Percentiles rank a stretch among this genome's conserved stretches.
Evolutionary conservation across 75 land plant species (phyloP).

Genomic region (Pinus albicaulis): DNA sequence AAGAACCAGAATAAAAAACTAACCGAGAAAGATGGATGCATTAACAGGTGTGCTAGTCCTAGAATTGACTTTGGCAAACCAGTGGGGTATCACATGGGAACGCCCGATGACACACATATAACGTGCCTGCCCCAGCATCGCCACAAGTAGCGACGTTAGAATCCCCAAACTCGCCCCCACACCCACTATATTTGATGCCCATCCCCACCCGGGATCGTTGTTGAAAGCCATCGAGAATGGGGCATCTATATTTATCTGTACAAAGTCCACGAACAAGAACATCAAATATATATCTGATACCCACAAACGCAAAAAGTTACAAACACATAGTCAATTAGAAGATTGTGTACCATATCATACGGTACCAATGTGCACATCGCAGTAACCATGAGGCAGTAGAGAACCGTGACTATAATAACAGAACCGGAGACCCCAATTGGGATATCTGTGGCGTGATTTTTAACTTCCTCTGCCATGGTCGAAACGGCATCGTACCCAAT

Average conservation of each 20-base stretch:
- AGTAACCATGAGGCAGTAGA: slow-evolving; percentile 87
- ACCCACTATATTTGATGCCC: slow-evolving; percentile 83
- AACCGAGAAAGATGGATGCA: slow-evolving; percentile 84
- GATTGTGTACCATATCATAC: slow-evolving; percentile 59
- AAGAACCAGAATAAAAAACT: not conserved
- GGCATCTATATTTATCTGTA: slow-evolving; percentile 71
- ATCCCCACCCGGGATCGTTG: slow-evolving; percentile 56
- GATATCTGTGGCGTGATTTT: slow-evolving; percentile 62
- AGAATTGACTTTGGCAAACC: slow-evolving; percentile 83
- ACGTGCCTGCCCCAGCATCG: slow-evolving; percentile 96
- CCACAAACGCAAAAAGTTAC: not conserved
- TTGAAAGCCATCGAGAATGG: slow-evolving; percentile 83
- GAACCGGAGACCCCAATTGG: slow-evolving; percentile 94
- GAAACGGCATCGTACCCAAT: slow-evolving; percentile 97
- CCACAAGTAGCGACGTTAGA: slow-evolving; percentile 81
- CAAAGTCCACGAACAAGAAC: not conserved
- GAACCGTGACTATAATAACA: slow-evolving; percentile 69
- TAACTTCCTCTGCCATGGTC: slow-evolving; percentile 91
- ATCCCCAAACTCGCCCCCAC: slow-evolving; percentile 85
- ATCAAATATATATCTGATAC: not conserved
- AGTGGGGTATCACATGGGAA: slow-evolving; percentile 68
- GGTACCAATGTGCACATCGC: slow-evolving; percentile 80
- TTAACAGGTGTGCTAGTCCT: slow-evolving; percentile 81
- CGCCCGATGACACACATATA: slow-evolving; percentile 94
- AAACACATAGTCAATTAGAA: not conserved